Base-by-base conservation (phyloP, 2,329 filamentous ascomycete genomes). In the Fusarium papillatum region DNA sequence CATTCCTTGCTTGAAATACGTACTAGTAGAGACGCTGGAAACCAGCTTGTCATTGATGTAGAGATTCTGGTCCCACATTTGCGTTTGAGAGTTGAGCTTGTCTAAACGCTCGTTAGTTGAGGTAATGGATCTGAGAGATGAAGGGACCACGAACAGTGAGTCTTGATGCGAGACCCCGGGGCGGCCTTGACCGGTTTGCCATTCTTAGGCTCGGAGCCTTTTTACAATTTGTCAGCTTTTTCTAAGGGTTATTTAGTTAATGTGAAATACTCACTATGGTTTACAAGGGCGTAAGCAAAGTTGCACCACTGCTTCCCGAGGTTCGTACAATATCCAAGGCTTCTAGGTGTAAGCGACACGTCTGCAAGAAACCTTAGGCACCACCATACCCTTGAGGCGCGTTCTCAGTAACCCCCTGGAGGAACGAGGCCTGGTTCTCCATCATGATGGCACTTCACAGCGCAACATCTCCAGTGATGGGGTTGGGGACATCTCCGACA, bases 401-500 rank as follows among this genome's bases (percentile, higher is more conserved):
- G 9, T 71, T 71, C 36, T 71, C 19, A 4, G 69, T 71, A 7
- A 71, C 69, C 3, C 69, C 69, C 11, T 71, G 69, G 2, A 71
- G 29, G 7, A 71, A 71, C 3, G 69, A 71, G 10, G 41, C 55
- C 14, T 29, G 55, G 55, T 69, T 69, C 17, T 71, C 24, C 69
- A 69, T 71, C 69, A 69, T 69, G 5, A 71, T 69, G 13, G 69
- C 69, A 14, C 69, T 71, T 66, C 69, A 71, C 2, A 71, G 19
- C 29, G 69, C 66, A 24, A 71, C 55, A 24, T 71, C 69, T 41
- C 66, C 69, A 9, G 61, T 71, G n/a, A 69, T 71, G 5, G 69
- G 55, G 22, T 61, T 29, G 5, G 69, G 69, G 10, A 62, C 22
- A 43, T 66, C 53, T 22, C 55, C 61, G 1, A 71, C 43, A 6